These are phyloP conservation scores for Claviceps fusiformis DNA, from an alignment of 2,329 filamentous ascomycete species.

Conservation along the genomic window DNA sequence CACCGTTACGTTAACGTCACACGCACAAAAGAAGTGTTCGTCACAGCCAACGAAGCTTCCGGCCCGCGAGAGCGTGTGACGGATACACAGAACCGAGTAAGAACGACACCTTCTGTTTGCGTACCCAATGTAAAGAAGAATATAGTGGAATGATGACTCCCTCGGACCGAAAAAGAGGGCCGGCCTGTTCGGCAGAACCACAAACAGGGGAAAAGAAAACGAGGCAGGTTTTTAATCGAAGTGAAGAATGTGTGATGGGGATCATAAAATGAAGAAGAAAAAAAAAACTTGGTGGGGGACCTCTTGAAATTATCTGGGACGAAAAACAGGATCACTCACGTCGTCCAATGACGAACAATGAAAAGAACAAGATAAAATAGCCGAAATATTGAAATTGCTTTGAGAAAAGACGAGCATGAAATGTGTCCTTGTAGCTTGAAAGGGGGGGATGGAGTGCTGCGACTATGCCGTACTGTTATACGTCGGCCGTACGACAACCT, in stretches of 20 bases:
- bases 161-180: neutral
- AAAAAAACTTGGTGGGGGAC: neutral
- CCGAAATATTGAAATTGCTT: slow-evolving; percentile 2
- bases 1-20: slow-evolving; percentile 1
- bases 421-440: neutral
- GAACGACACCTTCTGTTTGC: slow-evolving; percentile 1
- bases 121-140: neutral
- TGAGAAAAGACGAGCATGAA: neutral
- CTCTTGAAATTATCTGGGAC: neutral
- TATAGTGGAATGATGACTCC: neutral
- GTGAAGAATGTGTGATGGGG: no score
- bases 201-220: no score
- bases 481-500: slow-evolving; percentile 6
- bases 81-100: slow-evolving; percentile 1
- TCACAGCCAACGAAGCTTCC: slow-evolving; percentile 1
- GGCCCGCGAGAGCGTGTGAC: neutral
- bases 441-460: neutral
- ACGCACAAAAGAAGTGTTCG: neutral
- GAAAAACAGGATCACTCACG: neutral
- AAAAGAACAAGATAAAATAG: neutral
- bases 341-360: neutral
- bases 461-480: slow-evolving; percentile 6
- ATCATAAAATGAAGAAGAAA: no score
- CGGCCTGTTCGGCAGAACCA: neutral
- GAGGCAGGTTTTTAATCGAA: neutral